Base-by-base conservation (phyloP, 768 basidiomycete genomes). In the Auriscalpium vulgare region DNA sequence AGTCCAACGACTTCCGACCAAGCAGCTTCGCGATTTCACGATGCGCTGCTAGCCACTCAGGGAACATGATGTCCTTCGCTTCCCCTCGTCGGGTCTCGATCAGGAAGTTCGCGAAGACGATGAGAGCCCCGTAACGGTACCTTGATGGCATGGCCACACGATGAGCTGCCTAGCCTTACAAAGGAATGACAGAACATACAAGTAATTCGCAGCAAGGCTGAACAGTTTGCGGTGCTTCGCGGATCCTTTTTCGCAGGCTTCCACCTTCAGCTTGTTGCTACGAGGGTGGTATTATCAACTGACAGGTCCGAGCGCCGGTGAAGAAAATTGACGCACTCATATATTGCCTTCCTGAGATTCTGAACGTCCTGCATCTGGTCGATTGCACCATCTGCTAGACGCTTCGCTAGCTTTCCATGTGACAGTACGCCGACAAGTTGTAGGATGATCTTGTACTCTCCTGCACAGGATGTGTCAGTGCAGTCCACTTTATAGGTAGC, bases 341-440 rank as follows among this genome's bases (percentile, higher is more conserved):
- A 97, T 50, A 99, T 87, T 0, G 97, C 92, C 68, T 91, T 91
- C 37, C 97, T 83, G 40, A 99, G 75, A 67, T 99, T 99, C 70
- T 99, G 97, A 0, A 99, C 95, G 60, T 95, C 94, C 71, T 91
- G 88, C 90, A 94, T 93, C 62, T 85, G 71, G 70, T 98, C 95
- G 62, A 97, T 84, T 2, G 88, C 92, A 21, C 82, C 75, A 68
- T 98, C 95, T 0, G 93, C 86, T 58, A 98, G 69, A 44, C 84
- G 82, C 71, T 99, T 99, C 10, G 97, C 95, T 10, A 85, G 74
- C 69, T 97, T 97, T 17, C 97, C 95, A 63, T 95, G 81, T 8
- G 90, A 88, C 35, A 97, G 79, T 10, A 97, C 87, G 5, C 91
- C 87, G 47, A 97, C 91, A 55, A 99, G 86, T 59, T 95, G 93